phyloP scores from a whole-genome alignment of 495 filamentous ascomycete genomes.

The Lepidopterella palustris region DNA sequence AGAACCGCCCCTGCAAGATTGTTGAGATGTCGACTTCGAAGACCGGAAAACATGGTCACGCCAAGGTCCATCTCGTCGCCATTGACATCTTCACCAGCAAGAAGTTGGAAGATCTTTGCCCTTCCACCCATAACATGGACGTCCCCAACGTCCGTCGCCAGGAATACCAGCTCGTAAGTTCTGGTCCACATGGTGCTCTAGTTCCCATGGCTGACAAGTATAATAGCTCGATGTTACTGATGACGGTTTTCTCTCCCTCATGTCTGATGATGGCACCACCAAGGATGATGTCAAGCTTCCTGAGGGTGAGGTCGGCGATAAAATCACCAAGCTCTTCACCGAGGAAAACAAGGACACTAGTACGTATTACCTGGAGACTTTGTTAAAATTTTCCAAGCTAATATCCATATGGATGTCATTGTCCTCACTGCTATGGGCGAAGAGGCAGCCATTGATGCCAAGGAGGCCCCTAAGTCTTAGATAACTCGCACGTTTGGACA shows the following conservation, averaged over 20 bases:
- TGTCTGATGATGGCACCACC: slow-evolving; percentile 68
- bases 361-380: slow-evolving; percentile 47
- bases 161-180: slow-evolving; percentile 91
- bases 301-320: slow-evolving; percentile 77
- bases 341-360: slow-evolving; percentile 74
- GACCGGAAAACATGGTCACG: slow-evolving; percentile 99
- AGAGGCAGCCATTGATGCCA: slow-evolving; percentile 85
- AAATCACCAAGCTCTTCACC: slow-evolving; percentile 67
- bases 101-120: slow-evolving; percentile 98
- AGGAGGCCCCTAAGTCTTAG: slow-evolving; percentile 65
- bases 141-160: slow-evolving; percentile 84
- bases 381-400: slow-evolving; percentile 3
- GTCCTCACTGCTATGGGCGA: slow-evolving; percentile 94
- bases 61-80: slow-evolving; percentile 96
- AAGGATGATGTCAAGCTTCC: slow-evolving; percentile 96
- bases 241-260: slow-evolving; percentile 85
- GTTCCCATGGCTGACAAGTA: slow-evolving; percentile 6
- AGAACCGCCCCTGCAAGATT: slow-evolving; percentile 98
- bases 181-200: not conserved
- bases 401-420: slow-evolving; percentile 60
- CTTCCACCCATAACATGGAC: slow-evolving; percentile 99
- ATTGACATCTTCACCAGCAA: slow-evolving; percentile 99
- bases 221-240: slow-evolving; percentile 76
- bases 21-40: slow-evolving; percentile 99
- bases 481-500: slow-evolving; percentile 17